These are phyloP conservation scores for Corylus avellana DNA, from an alignment of 306 rosid species.

Conservation along the genomic window DNA sequence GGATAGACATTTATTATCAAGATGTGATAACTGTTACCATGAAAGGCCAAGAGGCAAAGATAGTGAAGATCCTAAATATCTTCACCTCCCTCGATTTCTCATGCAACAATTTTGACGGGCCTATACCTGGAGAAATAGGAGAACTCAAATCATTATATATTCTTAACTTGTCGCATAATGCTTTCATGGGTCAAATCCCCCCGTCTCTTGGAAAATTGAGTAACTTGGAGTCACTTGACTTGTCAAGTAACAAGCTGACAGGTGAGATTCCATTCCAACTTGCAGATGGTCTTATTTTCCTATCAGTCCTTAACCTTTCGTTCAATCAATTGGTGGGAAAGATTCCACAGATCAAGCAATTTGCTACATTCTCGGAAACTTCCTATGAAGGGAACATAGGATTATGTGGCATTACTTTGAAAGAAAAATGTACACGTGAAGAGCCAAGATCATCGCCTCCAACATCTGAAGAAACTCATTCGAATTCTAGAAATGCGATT, in stretches of 20 bases:
- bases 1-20: background rate
- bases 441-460: background rate
- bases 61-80: slow-evolving; percentile 10
- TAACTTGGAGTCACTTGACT: slow-evolving; percentile 39
- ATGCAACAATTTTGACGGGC: slow-evolving; percentile 24
- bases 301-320: slow-evolving; percentile 33
- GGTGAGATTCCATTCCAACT: slow-evolving; percentile 30
- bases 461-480: background rate
- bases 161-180: too few species aligned
- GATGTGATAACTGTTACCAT: slow-evolving; percentile 23
- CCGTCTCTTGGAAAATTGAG: slow-evolving; percentile 27
- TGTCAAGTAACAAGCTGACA: slow-evolving; percentile 26
- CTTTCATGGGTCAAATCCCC: slow-evolving; percentile 18
- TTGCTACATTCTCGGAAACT: slow-evolving; percentile 29
- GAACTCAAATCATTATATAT: slow-evolving; percentile 1
- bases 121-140: slow-evolving; percentile 23
- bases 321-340: slow-evolving; percentile 34
- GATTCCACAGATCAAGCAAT: slow-evolving; percentile 40
- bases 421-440: background rate
- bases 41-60: slow-evolving; percentile 5
- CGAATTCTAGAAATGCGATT: background rate
- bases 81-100: slow-evolving; percentile 26
- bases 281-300: slow-evolving; percentile 18
- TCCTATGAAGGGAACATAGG: slow-evolving; percentile 37
- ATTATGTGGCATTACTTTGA: slow-evolving; percentile 37